Evolutionary conservation across 768 basidiomycete species (phyloP).

Genomic region (Tulasnella sp.): DNA sequence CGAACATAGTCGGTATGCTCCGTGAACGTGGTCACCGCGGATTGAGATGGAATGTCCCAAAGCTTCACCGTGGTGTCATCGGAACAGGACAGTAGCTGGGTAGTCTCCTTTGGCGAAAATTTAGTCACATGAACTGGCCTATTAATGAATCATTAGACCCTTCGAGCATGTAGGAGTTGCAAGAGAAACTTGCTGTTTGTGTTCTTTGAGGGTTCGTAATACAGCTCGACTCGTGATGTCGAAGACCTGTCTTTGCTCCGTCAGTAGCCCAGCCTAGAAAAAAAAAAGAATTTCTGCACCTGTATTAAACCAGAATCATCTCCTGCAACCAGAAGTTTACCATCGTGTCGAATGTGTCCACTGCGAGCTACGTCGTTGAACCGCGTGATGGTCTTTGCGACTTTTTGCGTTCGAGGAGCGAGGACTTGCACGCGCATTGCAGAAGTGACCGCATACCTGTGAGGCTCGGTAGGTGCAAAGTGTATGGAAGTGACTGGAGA

Average conservation of each 20-base stretch:
- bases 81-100: constrained; percentile 86
- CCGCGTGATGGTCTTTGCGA: constrained; percentile 90
- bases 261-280: not conserved
- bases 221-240: constrained; percentile 91
- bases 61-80: constrained; percentile 91
- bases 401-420: constrained; percentile 90
- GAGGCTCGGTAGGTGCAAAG: constrained; percentile 79
- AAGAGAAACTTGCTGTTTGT: constrained; percentile 60
- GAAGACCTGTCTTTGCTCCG: constrained; percentile 52
- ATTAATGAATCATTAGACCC: not conserved
- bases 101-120: constrained; percentile 74
- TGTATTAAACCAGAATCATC: constrained; percentile 89
- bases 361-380: constrained; percentile 95
- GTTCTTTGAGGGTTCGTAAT: constrained; percentile 81
- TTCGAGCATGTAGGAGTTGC: not conserved
- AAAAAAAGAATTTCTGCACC: constrained; percentile 31
- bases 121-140: constrained; percentile 87
- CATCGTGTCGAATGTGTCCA: constrained; percentile 82
- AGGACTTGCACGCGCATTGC: constrained; percentile 92
- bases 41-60: constrained; percentile 92
- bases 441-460: constrained; percentile 92
- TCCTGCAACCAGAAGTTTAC: constrained; percentile 89
- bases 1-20: constrained; percentile 95
- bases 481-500: constrained; percentile 92
- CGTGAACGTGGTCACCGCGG: constrained; percentile 65